Conservation (phyloP, 306 rosid genomes). For the Quercus dentata region DNA sequence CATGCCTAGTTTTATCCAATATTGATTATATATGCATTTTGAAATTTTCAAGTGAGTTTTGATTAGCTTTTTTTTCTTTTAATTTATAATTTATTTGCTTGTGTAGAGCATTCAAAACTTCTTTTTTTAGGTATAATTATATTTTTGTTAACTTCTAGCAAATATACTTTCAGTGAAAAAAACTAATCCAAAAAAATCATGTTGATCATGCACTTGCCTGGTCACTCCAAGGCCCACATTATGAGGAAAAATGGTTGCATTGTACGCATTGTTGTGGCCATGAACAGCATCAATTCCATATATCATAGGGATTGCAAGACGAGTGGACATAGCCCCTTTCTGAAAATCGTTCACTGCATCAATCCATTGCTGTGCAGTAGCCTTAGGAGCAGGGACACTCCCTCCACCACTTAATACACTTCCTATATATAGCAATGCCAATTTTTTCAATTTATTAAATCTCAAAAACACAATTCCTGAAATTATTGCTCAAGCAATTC, state of each 20-base stretch:
- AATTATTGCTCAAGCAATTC: neutral
- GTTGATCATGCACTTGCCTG: neutral
- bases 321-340: neutral
- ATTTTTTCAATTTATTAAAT: too few species aligned
- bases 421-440: constrained; percentile 1
- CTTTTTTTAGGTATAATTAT: too few species aligned
- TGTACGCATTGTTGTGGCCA: constrained; percentile 12
- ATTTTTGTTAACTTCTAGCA: neutral
- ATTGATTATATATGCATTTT: too few species aligned
- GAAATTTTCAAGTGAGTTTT: too few species aligned
- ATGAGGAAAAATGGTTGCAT: constrained; percentile 17
- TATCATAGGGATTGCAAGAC: constrained; percentile 14
- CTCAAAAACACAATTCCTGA: neutral
- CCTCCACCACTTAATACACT: constrained; percentile 17
- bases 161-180: neutral
- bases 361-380: neutral
- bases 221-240: constrained; percentile 17
- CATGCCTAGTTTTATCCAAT: too few species aligned
- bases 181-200: neutral
- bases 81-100: too few species aligned
- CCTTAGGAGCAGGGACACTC: neutral
- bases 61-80: too few species aligned
- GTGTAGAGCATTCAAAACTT: too few species aligned
- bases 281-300: constrained; percentile 20
- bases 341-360: neutral